Conservation (phyloP, 2,329 filamentous ascomycete genomes). For the Uncinocarpus reesii region DNA sequence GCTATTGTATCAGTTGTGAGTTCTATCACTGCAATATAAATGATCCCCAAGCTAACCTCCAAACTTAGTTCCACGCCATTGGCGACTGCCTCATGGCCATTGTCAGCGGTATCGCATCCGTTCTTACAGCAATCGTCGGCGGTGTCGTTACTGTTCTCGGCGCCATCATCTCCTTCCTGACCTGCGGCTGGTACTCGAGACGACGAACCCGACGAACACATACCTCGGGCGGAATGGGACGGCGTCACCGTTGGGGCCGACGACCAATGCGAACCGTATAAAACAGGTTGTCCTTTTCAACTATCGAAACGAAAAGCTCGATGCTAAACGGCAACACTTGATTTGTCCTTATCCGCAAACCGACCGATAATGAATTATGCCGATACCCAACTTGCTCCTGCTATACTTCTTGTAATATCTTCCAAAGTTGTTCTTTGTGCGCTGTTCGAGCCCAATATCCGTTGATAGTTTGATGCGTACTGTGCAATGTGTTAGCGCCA, state of each 20-base stretch:
- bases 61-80: constrained; percentile 46
- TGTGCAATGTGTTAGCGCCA: no score
- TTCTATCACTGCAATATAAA: constrained; percentile 5
- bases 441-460: background rate
- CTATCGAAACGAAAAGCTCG: background rate
- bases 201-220: constrained; percentile 19
- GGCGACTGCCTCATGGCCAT: constrained; percentile 58
- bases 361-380: no score
- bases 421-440: background rate
- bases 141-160: constrained; percentile 55
- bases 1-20: constrained; percentile 75
- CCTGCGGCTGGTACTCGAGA: constrained; percentile 34
- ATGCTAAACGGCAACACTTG: background rate
- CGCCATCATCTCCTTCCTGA: constrained; percentile 57
- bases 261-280: constrained; percentile 14
- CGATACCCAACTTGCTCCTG: constrained; percentile 5
- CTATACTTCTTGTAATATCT: background rate
- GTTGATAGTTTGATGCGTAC: no score
- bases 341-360: no score
- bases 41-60: background rate
- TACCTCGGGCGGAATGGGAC: background rate
- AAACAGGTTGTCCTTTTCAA: background rate
- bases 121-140: constrained; percentile 57
- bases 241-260: constrained; percentile 7
- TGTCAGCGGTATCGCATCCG: constrained; percentile 54